Evolutionary conservation across 208 protist species (phyloP).

Genomic region (Phytomonas francai): DNA sequence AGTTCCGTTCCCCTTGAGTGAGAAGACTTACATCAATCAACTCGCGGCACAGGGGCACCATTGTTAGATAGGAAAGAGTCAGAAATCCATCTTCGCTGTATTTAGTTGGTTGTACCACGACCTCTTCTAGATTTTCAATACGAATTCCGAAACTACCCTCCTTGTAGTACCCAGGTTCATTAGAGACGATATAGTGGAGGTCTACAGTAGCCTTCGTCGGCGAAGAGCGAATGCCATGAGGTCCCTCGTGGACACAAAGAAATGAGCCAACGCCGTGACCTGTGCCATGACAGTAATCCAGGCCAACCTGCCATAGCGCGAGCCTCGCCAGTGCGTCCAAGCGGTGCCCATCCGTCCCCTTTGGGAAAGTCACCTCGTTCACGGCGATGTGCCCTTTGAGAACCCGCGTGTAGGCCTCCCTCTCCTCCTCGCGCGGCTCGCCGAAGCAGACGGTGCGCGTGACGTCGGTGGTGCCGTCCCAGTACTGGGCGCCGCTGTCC

Average conservation of each 20-base stretch:
- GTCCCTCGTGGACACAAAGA: constrained; percentile 96
- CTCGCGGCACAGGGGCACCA: constrained; percentile 85
- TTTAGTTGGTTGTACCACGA: constrained; percentile 49
- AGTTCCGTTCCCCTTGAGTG: constrained; percentile 48
- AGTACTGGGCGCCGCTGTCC: constrained; percentile 94
- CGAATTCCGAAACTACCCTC: constrained; percentile 96
- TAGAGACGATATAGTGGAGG: constrained; percentile 67
- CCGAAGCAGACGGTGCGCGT: constrained; percentile 94
- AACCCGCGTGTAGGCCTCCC: constrained; percentile 92
- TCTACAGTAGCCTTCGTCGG: constrained; percentile 52
- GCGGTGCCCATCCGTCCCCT: constrained; percentile 56
- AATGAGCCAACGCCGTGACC: constrained; percentile 96
- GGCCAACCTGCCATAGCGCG: constrained; percentile 88
- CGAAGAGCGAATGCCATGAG: constrained; percentile 58
- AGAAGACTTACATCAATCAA: constrained; percentile 82
- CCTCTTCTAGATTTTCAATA: constrained; percentile 95
- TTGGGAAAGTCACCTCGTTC: constrained; percentile 80
- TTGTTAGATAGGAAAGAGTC: constrained; percentile 77
- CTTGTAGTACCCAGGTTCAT: constrained; percentile 97
- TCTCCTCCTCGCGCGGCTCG: constrained; percentile 45
- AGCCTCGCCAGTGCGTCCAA: constrained; percentile 89
- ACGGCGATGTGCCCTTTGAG: constrained; percentile 94
- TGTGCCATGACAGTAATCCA: constrained; percentile 95
- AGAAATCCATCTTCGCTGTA: constrained; percentile 59
- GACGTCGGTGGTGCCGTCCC: constrained; percentile 95